Evolutionary conservation across 169 alveolate genomes (phyloP).

Genomic region (Cryptosporidium meleagridis): DNA sequence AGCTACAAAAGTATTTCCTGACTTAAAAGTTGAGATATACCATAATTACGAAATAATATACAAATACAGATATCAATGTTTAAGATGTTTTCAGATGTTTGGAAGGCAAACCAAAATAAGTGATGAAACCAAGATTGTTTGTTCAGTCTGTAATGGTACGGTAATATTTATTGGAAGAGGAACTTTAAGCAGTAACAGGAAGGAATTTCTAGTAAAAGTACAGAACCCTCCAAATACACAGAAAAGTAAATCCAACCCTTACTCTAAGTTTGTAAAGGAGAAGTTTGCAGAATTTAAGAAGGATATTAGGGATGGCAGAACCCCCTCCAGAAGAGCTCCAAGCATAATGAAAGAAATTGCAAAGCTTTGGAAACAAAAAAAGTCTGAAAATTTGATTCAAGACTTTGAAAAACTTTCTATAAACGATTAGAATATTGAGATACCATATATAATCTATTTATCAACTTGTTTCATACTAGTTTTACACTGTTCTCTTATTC

Average conservation of each 20-base stretch:
- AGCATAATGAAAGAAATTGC: slow-evolving; percentile 67
- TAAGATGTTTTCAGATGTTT: slow-evolving; percentile 59
- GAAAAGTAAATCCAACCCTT: slow-evolving; percentile 6
- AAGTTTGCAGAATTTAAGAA: slow-evolving; percentile 42
- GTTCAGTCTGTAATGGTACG: slow-evolving; percentile 43
- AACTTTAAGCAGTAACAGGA: neutral
- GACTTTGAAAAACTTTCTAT: slow-evolving; percentile 46
- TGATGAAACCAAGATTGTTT: slow-evolving; percentile 34
- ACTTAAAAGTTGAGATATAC: slow-evolving; percentile 60
- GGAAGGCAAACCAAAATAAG: slow-evolving; percentile 68
- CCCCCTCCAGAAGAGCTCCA: slow-evolving; percentile 70
- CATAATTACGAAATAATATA: slow-evolving; percentile 65
- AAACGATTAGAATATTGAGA: slow-evolving; percentile 9
- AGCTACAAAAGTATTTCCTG: slow-evolving; percentile 62
- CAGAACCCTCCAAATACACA: neutral
- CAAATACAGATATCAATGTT: slow-evolving; percentile 64
- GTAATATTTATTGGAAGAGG: slow-evolving; percentile 62
- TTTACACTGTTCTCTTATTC: neutral
- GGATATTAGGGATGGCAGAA: slow-evolving; percentile 23
- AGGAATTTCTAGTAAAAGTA: neutral
- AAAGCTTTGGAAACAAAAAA: slow-evolving; percentile 48
- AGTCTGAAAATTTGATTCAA: neutral
- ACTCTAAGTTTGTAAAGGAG: slow-evolving; percentile 57
- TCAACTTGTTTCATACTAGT: neutral
- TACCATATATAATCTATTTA: neutral